Evolutionary conservation across 495 filamentous ascomycete species (phyloP).

Genomic region (Bathelium albidoporum): DNA sequence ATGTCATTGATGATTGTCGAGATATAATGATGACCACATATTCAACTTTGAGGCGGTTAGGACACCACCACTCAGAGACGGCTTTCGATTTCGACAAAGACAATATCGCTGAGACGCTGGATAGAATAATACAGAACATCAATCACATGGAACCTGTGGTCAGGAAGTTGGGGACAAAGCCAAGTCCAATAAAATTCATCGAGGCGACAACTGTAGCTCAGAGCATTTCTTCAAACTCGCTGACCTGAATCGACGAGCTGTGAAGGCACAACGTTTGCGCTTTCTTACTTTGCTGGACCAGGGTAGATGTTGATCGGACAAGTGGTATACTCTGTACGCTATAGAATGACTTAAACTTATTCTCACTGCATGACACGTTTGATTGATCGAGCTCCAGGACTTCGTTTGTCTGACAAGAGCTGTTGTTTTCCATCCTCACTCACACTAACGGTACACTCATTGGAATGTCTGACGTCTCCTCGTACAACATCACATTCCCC

Average conservation of each 20-base stretch:
- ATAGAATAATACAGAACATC: not conserved
- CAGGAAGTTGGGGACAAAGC: not conserved
- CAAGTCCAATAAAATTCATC: not conserved
- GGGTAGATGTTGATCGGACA: not conserved
- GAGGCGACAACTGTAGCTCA: not conserved
- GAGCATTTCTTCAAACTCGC: not conserved
- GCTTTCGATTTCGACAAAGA: not conserved
- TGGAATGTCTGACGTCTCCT: not conserved
- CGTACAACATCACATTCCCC: too few relatives aligned
- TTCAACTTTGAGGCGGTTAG: not conserved
- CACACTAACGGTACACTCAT: not conserved
- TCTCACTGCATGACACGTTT: not conserved
- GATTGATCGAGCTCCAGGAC: too few relatives aligned
- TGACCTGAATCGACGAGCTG: not conserved
- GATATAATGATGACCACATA: not conserved
- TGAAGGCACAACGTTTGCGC: not conserved
- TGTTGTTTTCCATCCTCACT: not conserved
- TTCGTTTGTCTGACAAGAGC: too few relatives aligned
- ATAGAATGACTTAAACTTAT: not conserved
- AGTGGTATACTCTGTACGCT: not conserved
- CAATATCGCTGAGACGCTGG: not conserved
- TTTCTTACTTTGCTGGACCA: not conserved
- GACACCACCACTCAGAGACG: not conserved
- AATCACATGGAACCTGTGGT: not conserved
- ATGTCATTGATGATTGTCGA: not conserved